Evolutionary conservation across 768 basidiomycete species (phyloP), one percentile per base, ranked within the genome.

Genomic region (Russula ochroleuca): DNA sequence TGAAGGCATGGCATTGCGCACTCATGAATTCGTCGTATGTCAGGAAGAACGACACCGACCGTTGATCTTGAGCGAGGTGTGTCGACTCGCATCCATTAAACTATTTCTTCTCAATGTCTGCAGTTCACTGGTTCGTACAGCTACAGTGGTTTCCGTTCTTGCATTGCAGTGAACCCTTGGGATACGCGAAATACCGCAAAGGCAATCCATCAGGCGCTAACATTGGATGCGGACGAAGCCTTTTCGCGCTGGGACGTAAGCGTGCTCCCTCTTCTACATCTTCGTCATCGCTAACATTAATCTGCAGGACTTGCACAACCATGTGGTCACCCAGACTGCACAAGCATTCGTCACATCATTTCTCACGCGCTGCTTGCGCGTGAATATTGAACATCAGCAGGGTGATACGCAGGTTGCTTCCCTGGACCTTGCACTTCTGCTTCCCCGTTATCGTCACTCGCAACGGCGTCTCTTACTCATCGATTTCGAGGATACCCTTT

Each of bases 101-200:
- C 55, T 21, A 62, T 10, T 33, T 21, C 37, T 19, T 31, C 33
- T 59, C 43, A 55, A 64, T 52, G 41, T 67, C 11, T 60, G n/a
- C 67, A 91, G 85, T 94, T 94, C 72, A 89, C 92, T 0, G 93
- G 92, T 13, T 86, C 85, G 6, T 94, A 94, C 71, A 88, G 85
- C 68, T 92, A 91, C 70, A 87, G 86, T 52, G 92, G 92, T 15
- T 94, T 94, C 77, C 78, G 92, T 45, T 89, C 87, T 14, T 94
- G 91, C 67, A 89, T 94, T 51, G 85, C 88, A 14, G 80, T 94
- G 72, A 94, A 94, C 71, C 92, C 92, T 1, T 94, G 89, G 83
- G 90, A 92, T 68, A 83, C 82, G 43, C 82, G 89, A 33, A 87
- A 86, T n/a, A 93, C 93, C 2, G 90, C 93, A 0, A 78, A 85